Evolutionary conservation across 768 basidiomycete genomes (phyloP).

Genomic region (Macrolepiota dolichaula): DNA sequence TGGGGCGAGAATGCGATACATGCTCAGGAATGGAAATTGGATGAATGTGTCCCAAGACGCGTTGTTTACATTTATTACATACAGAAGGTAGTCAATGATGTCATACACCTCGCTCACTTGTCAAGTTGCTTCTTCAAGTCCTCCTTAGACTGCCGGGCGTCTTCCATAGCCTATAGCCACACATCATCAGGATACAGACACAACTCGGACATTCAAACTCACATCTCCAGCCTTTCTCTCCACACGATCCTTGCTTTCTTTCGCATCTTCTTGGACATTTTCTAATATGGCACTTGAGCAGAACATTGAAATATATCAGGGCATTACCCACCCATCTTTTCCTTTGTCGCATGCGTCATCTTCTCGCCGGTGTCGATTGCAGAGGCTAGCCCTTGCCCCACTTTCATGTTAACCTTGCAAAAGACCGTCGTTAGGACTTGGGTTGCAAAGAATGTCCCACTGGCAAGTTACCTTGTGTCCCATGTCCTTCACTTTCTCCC

Average conservation of each 20-base stretch:
- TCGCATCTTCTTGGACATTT: constrained; percentile 26
- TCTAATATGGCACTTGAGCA: constrained; percentile 21
- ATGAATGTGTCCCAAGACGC: not conserved
- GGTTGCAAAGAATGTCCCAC: not conserved
- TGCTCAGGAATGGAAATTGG: not conserved
- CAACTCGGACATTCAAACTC: not conserved
- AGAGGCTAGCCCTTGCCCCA: constrained; percentile 41
- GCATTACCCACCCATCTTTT: constrained; percentile 34
- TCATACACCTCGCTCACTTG: not conserved
- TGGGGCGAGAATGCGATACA: not conserved
- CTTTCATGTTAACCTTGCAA: constrained; percentile 39
- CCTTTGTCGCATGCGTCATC: constrained; percentile 35
- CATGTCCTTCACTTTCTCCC: constrained; percentile 41
- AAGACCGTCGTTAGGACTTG: not conserved
- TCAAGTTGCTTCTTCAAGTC: constrained; percentile 29
- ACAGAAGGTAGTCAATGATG: not conserved
- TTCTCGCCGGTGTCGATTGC: constrained; percentile 47
- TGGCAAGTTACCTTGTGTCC: constrained; percentile 39
- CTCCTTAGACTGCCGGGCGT: constrained; percentile 32
- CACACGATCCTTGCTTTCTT: constrained; percentile 29
- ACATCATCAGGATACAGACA: not conserved
- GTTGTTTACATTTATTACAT: constrained; percentile 2
- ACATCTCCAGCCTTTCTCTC: constrained; percentile 39
- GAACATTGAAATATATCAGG: not conserved
- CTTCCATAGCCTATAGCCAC: constrained; percentile 26